These are phyloP conservation scores for Truncatella angustata DNA, from an alignment of 2,329 filamentous ascomycete genomes.

Conservation along the genomic window DNA sequence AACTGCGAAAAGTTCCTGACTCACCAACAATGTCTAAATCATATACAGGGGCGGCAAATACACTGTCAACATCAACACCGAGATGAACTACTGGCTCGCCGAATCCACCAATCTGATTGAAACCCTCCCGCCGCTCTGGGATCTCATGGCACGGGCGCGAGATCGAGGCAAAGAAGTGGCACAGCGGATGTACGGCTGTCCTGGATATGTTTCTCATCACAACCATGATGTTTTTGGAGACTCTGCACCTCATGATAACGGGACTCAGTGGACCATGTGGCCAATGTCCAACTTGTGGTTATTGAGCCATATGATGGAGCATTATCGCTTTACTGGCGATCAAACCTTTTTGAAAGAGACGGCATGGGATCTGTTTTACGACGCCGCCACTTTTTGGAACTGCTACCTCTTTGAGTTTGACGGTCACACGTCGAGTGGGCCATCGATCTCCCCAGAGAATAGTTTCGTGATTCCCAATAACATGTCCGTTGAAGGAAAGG, in stretches of 20 bases:
- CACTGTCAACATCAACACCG: constrained; percentile 42
- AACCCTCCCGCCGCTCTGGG: constrained; percentile 26
- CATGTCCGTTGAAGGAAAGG: background rate
- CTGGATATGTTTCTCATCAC: constrained; percentile 33
- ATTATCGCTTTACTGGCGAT: constrained; percentile 24
- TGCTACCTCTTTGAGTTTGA: constrained; percentile 23
- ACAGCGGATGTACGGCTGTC: constrained; percentile 29
- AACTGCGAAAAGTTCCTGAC: background rate
- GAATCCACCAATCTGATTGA: constrained; percentile 4
- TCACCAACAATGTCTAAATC: background rate
- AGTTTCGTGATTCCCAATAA: constrained; percentile 13
- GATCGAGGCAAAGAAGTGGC: constrained; percentile 30
- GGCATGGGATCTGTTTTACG: constrained; percentile 24
- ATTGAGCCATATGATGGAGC: constrained; percentile 25
- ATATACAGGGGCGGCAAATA: constrained; percentile 31
- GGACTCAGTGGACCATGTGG: constrained; percentile 29
- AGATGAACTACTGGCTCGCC: constrained; percentile 25
- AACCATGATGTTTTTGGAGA: constrained; percentile 37
- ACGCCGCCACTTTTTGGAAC: constrained; percentile 28
- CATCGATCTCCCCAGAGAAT: constrained; percentile 36
- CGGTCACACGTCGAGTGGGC: constrained; percentile 12
- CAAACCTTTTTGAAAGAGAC: constrained; percentile 18
- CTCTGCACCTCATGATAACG: constrained; percentile 30
- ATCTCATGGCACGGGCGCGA: constrained; percentile 31
- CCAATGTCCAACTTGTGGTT: constrained; percentile 28